Base-by-base conservation (phyloP, 2,329 filamentous ascomycete genomes). In the Pyrenochaeta sp. region DNA sequence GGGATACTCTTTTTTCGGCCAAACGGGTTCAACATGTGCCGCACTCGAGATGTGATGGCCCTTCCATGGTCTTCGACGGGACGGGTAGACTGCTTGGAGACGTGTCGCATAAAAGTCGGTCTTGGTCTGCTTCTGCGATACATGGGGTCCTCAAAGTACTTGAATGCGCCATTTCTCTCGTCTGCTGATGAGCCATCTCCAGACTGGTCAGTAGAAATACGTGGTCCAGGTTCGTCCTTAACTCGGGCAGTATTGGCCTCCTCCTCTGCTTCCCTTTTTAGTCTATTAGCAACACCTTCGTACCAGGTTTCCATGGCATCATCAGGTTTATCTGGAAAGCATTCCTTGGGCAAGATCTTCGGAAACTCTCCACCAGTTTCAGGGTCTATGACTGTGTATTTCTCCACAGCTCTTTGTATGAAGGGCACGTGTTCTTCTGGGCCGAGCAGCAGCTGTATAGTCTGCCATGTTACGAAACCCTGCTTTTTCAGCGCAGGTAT, bases 401-500 rank as follows among this genome's bases (percentile, higher is more conserved):
- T 79, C 48, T 81, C 81, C 3, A 96, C 88, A 0, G 91, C 90
- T 61, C 83, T 86, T 61, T 94, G 90, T 17, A 99, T 72, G 60
- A 91, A 93, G 0, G 84, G 84, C 1, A 91, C 88, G 73, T 97
- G 92, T 60, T 95, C 89, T 57, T 94, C 87, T 0, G 94, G 94
- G 2, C 86, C 89, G 2, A 97, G 81, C 23, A 97, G 77, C 15
- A 96, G 81, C 73, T 97, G 90, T 41, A 97, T 88, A 0, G 89
- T 90, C 75, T 96, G 88, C 93, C 93, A 99, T 68, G 90, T 86
- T 29, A 93, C 89, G 69, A 96, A 99, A 27, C 94, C 94, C 62
- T 84, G 83, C 0, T 81, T 78, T 23, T 93, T 95, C 42, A 99
- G 75, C 10, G 91, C 89, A 0, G 94, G 94, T 28, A 96, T 81